phyloP scores from a whole-genome alignment of 106 monocot species.

The Amphibolis antarctica region DNA sequence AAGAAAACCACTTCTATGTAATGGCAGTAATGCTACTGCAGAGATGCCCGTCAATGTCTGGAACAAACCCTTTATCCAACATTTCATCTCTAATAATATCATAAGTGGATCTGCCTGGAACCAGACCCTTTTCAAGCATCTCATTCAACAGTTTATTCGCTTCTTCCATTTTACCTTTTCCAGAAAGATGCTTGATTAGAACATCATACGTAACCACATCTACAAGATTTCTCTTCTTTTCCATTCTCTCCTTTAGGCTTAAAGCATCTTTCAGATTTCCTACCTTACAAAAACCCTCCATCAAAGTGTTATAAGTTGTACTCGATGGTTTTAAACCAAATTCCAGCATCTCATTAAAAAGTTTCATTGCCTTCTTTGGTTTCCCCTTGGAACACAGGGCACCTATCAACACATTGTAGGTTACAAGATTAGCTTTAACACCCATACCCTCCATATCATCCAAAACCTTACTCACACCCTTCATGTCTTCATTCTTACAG shows the following conservation, averaged over 20 bases:
- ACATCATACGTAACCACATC: slow-evolving; percentile 86
- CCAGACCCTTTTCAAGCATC: slow-evolving; percentile 86
- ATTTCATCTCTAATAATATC: slow-evolving; percentile 73
- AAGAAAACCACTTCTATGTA: background rate
- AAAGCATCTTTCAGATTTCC: slow-evolving; percentile 61
- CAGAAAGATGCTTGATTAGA: slow-evolving; percentile 54
- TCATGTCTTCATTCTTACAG: slow-evolving; percentile 41
- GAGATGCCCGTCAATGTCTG: slow-evolving; percentile 71
- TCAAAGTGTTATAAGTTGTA: slow-evolving; percentile 61
- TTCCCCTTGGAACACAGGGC: slow-evolving; percentile 51
- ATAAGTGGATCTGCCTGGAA: slow-evolving; percentile 70
- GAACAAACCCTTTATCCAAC: slow-evolving; percentile 74
- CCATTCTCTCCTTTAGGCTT: slow-evolving; percentile 73
- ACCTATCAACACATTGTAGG: slow-evolving; percentile 63
- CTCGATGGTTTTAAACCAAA: slow-evolving; percentile 45
- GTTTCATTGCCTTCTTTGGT: slow-evolving; percentile 45
- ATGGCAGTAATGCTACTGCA: background rate
- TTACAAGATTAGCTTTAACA: slow-evolving; percentile 52
- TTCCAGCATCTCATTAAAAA: slow-evolving; percentile 72
- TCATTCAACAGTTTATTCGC: slow-evolving; percentile 82
- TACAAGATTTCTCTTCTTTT: slow-evolving; percentile 40
- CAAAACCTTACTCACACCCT: slow-evolving; percentile 35
- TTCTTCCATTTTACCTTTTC: slow-evolving; percentile 34
- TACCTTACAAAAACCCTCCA: slow-evolving; percentile 67
- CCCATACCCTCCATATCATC: slow-evolving; percentile 69